A percentile compares a stretch with the other conserved stretches of the same genome.
Evolutionary conservation across 1,139 yeast genomes (phyloP).

Genomic region (Torulaspora globosa): DNA sequence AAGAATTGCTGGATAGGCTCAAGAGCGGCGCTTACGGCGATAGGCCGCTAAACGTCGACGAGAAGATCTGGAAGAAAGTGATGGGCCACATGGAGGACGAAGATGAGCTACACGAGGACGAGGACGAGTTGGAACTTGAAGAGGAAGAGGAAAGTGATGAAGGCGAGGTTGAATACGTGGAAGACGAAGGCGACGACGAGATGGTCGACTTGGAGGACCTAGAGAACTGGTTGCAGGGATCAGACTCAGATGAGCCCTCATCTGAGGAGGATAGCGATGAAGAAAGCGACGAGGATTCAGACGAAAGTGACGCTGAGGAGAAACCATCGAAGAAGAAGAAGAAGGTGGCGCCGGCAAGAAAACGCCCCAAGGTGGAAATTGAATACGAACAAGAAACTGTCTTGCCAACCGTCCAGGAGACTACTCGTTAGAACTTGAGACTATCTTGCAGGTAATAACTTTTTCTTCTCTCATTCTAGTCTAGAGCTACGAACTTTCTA

Average conservation of each 20-base stretch:
- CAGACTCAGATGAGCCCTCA: conserved; percentile 45
- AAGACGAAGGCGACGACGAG: conserved; percentile 83
- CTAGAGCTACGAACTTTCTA: neutral
- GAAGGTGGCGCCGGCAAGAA: conserved; percentile 42
- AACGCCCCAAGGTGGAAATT: conserved; percentile 76
- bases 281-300: conserved; percentile 35
- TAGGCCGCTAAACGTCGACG: conserved; percentile 94
- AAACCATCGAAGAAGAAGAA: conserved; percentile 46
- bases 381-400: conserved; percentile 70
- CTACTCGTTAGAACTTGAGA: conserved; percentile 10
- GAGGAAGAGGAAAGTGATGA: conserved; percentile 59
- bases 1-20: conserved; percentile 86
- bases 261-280: conserved; percentile 38
- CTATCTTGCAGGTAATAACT: conserved; percentile 2
- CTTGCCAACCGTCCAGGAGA: conserved; percentile 31
- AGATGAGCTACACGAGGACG: conserved; percentile 59
- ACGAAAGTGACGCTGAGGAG: conserved; percentile 41
- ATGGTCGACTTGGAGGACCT: conserved; percentile 87
- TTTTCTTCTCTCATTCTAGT: conserved; percentile 3
- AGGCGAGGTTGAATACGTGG: conserved; percentile 81
- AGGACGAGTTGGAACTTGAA: conserved; percentile 47
- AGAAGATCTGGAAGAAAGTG: conserved; percentile 90
- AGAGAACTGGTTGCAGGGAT: conserved; percentile 81
- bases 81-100: conserved; percentile 69
- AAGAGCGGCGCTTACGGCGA: conserved; percentile 98